Evolutionary conservation across 2,329 filamentous ascomycete genomes (phyloP).

Genomic region (Triangularia setosa): DNA sequence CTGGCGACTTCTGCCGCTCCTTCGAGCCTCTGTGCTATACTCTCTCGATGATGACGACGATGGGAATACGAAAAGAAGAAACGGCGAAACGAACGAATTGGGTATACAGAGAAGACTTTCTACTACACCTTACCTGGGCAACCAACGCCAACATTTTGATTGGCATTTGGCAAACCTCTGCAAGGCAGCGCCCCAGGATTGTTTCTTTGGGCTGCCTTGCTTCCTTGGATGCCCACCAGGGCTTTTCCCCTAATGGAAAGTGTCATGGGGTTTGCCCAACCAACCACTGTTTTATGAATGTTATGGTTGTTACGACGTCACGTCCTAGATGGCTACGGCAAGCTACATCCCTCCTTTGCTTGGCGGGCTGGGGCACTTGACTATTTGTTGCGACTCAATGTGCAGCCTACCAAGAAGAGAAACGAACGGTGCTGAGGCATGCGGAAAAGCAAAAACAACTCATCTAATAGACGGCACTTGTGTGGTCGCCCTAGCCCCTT

Average conservation of each 20-base stretch:
- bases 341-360: background rate
- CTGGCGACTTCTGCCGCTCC: conserved; percentile 1
- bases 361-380: background rate
- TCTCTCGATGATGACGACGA: conserved; percentile 25
- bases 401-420: background rate
- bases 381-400: background rate
- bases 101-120: conserved; percentile 23
- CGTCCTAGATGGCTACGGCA: conserved; percentile 23
- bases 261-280: conserved; percentile 1
- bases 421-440: conserved; percentile 15
- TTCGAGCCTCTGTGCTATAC: conserved; percentile 12
- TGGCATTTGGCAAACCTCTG: conserved; percentile 6
- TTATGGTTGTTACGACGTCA: conserved; percentile 30
- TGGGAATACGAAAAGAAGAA: conserved; percentile 20
- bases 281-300: conserved; percentile 25
- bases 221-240: background rate
- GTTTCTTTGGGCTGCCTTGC: background rate
- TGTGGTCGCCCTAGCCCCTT: background rate
- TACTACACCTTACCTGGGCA: conserved; percentile 23
- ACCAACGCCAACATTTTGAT: conserved; percentile 23
- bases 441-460: conserved; percentile 2
- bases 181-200: background rate
- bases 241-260: background rate
- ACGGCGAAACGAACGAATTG: conserved; percentile 24
- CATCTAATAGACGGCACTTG: conserved; percentile 13